These are phyloP conservation scores for Podospora sp. DNA, from an alignment of 495 filamentous ascomycete species.

Conservation along the genomic window DNA sequence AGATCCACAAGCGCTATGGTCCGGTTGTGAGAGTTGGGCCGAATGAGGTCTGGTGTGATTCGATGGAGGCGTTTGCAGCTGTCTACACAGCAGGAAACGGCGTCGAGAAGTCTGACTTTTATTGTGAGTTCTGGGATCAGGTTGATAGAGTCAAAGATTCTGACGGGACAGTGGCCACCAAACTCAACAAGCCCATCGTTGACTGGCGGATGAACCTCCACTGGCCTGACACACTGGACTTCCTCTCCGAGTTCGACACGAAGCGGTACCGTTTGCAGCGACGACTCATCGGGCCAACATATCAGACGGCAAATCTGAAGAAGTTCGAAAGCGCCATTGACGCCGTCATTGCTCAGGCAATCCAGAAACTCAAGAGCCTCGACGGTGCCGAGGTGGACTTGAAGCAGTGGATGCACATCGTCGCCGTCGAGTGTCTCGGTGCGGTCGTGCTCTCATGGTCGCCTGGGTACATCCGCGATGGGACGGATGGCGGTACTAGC, in stretches of 20 bases:
- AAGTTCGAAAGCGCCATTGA: slow-evolving; percentile 42
- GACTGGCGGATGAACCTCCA: slow-evolving; percentile 25
- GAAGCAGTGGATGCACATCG: slow-evolving; percentile 48
- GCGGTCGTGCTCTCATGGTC: slow-evolving; percentile 48
- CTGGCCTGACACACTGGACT: slow-evolving; percentile 39
- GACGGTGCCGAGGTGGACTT: slow-evolving; percentile 39
- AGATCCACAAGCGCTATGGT: slow-evolving; percentile 55
- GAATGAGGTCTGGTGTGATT: slow-evolving; percentile 55
- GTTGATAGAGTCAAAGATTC: background rate
- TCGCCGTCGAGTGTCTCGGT: slow-evolving; percentile 45
- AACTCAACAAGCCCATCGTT: slow-evolving; percentile 30
- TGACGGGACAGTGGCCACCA: slow-evolving; percentile 32
- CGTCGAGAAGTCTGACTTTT: slow-evolving; percentile 44
- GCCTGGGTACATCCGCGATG: slow-evolving; percentile 37
- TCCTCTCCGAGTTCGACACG: slow-evolving; percentile 42
- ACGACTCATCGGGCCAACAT: slow-evolving; percentile 41
- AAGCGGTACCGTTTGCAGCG: slow-evolving; percentile 45
- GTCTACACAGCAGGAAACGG: slow-evolving; percentile 46
- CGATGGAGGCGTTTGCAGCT: slow-evolving; percentile 39
- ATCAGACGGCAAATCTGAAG: slow-evolving; percentile 38
- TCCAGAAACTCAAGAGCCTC: slow-evolving; percentile 29
- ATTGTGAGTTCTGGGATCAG: slow-evolving; percentile 28
- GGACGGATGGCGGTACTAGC: slow-evolving; percentile 42
- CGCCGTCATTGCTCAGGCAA: slow-evolving; percentile 30
- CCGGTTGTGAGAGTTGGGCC: slow-evolving; percentile 60